These are phyloP conservation scores for Cercospora sesami DNA, from an alignment of 2,329 filamentous ascomycete genomes.

Conservation along the genomic window DNA sequence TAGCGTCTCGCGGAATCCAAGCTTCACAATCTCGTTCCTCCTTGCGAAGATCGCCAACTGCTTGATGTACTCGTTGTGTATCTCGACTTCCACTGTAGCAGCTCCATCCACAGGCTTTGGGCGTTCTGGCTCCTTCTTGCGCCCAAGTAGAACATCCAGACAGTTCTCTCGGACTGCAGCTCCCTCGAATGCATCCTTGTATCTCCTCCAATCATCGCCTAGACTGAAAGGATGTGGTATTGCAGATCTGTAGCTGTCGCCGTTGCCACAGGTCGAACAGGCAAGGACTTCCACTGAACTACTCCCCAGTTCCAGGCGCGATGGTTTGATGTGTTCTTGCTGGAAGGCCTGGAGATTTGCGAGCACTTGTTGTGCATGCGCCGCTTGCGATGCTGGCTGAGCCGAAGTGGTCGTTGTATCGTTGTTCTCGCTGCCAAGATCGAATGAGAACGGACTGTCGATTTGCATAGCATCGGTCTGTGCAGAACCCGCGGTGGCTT, in stretches of 20 bases:
- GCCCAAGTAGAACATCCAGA: slow-evolving; percentile 33
- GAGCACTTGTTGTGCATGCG: slow-evolving; percentile 24
- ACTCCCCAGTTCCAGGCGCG: slow-evolving; percentile 31
- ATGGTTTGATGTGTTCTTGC: slow-evolving; percentile 32
- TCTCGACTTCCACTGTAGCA: slow-evolving; percentile 30
- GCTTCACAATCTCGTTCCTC: slow-evolving; percentile 34
- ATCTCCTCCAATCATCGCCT: slow-evolving; percentile 33
- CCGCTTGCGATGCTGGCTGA: slow-evolving; percentile 15
- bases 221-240: slow-evolving; percentile 22
- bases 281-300: slow-evolving; percentile 37
- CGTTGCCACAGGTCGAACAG: slow-evolving; percentile 35
- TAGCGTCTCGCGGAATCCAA: slow-evolving; percentile 30
- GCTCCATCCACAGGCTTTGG: slow-evolving; percentile 20
- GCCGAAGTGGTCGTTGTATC: slow-evolving; percentile 8
- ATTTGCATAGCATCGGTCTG: slow-evolving; percentile 19
- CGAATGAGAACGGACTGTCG: slow-evolving; percentile 15
- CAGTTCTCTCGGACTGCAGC: slow-evolving; percentile 38
- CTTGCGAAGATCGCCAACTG: slow-evolving; percentile 38
- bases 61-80: slow-evolving; percentile 40
- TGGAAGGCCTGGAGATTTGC: slow-evolving; percentile 30
- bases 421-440: slow-evolving; percentile 5
- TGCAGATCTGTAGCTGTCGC: slow-evolving; percentile 32
- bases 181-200: slow-evolving; percentile 32
- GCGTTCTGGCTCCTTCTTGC: slow-evolving; percentile 33
- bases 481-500: slow-evolving; percentile 6